Percentiles rank a stretch among this genome's conserved stretches.
Conservation (phyloP, 2,329 filamentous ascomycete genomes). For the Exserohilum rostratum region DNA sequence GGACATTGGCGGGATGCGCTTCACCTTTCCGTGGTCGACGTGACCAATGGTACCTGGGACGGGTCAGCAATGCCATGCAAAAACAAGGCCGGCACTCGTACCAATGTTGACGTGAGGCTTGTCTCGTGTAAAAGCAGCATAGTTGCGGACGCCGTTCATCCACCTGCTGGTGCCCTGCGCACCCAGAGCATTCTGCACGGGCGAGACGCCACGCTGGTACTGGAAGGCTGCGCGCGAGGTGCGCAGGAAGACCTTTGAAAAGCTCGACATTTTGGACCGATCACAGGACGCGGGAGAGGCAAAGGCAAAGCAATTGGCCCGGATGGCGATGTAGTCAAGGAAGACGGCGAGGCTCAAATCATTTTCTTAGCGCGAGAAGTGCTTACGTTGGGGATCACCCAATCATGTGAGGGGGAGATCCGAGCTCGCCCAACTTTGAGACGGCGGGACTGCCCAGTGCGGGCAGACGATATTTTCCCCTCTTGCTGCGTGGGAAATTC, state of each 20-base stretch:
- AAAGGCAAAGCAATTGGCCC: conserved; percentile 33
- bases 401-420: conserved; percentile 31
- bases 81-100: conserved; percentile 49
- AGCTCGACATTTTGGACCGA: conserved; percentile 69
- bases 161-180: conserved; percentile 67
- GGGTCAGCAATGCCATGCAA: conserved; percentile 15
- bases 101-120: conserved; percentile 99
- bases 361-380: conserved; percentile 42
- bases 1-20: conserved; percentile 17
- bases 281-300: conserved; percentile 9
- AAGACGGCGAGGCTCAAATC: conserved; percentile 26
- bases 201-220: conserved; percentile 70
- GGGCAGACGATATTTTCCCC: conserved; percentile 25
- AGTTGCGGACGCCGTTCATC: conserved; percentile 67
- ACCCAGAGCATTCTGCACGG: conserved; percentile 73
- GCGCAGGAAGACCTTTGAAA: conserved; percentile 83
- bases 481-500: background rate
- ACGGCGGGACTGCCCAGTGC: conserved; percentile 5
- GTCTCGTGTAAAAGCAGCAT: conserved; percentile 77
- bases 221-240: conserved; percentile 77
- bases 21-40: conserved; percentile 98
- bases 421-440: conserved; percentile 14
- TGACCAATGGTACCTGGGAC: conserved; percentile 88
- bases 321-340: conserved; percentile 24
- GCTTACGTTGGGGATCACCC: conserved; percentile 17